These are phyloP conservation scores for Russula lepida DNA, from an alignment of 768 basidiomycete species.

Conservation along the genomic window DNA sequence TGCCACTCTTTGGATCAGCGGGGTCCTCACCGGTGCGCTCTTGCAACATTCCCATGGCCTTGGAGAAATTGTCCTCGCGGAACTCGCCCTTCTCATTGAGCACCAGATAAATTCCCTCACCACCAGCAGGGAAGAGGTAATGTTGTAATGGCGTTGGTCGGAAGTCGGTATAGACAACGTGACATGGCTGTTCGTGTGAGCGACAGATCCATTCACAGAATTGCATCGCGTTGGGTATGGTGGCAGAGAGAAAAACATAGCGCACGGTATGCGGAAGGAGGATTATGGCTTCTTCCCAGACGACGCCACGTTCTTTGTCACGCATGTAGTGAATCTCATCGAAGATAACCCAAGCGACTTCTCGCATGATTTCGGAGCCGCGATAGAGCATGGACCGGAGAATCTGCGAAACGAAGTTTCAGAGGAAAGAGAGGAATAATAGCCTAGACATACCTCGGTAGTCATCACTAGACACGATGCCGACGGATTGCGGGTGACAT, in stretches of 20 bases:
- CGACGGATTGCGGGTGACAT: slow-evolving; percentile 96
- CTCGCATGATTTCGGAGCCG: slow-evolving; percentile 97
- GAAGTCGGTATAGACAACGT: slow-evolving; percentile 99
- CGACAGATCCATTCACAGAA: slow-evolving; percentile 99
- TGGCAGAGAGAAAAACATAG: slow-evolving; percentile 98
- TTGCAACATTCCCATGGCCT: slow-evolving; percentile 92
- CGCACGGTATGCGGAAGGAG: slow-evolving; percentile 92
- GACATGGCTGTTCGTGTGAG: slow-evolving; percentile 95
- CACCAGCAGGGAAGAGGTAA: slow-evolving; percentile 94
- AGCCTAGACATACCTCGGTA: slow-evolving; percentile 65
- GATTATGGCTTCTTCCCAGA: slow-evolving; percentile 99
- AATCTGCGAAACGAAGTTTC: slow-evolving; percentile 49
- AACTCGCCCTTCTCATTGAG: slow-evolving; percentile 99
- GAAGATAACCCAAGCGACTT: slow-evolving; percentile 99
- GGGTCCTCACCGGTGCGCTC: slow-evolving; percentile 85
- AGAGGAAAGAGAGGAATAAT: background rate
- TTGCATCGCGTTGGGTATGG: slow-evolving; percentile 98
- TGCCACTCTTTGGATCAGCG: slow-evolving; percentile 75
- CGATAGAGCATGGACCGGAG: slow-evolving; percentile 97
- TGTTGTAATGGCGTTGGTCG: slow-evolving; percentile 97
- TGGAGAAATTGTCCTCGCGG: slow-evolving; percentile 93
- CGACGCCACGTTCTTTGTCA: slow-evolving; percentile 97
- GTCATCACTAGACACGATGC: slow-evolving; percentile 99
- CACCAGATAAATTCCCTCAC: slow-evolving; percentile 94
- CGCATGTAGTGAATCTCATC: slow-evolving; percentile 99